Percentiles rank a stretch among this genome's conserved stretches.
Evolutionary conservation across 441 rosid species (phyloP).

Genomic region (Aleurites moluccanus): DNA sequence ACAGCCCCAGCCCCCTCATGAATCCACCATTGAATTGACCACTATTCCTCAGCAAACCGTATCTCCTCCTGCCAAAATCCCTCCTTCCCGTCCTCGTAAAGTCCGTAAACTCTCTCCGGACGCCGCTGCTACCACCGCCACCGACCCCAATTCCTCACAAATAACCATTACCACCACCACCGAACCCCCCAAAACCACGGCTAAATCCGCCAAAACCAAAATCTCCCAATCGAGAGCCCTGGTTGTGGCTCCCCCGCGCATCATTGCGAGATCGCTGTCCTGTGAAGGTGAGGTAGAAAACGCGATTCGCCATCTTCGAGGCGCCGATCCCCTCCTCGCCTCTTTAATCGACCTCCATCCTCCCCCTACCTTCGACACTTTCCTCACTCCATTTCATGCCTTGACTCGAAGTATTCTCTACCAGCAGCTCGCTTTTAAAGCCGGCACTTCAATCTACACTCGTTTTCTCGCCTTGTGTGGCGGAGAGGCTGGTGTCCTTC

Average conservation of each 20-base stretch:
- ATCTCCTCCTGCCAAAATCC: constrained; percentile 76
- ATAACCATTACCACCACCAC: background rate
- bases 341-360: constrained; percentile 65
- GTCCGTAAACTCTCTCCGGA: constrained; percentile 72
- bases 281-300: constrained; percentile 77
- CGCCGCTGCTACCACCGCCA: constrained; percentile 27
- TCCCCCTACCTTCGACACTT: constrained; percentile 74
- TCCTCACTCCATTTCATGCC: constrained; percentile 79
- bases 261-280: constrained; percentile 67
- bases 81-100: constrained; percentile 90
- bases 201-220: constrained; percentile 33
- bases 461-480: constrained; percentile 81
- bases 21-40: constrained; percentile 35
- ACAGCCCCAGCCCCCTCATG: background rate
- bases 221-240: constrained; percentile 40
- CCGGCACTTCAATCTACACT: constrained; percentile 86
- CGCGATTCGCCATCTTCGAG: constrained; percentile 74
- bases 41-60: constrained; percentile 32
- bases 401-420: constrained; percentile 83
- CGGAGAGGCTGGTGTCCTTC: constrained; percentile 68
- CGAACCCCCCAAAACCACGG: constrained; percentile 27
- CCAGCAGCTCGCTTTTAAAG: constrained; percentile 88
- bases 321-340: constrained; percentile 63
- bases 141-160: constrained; percentile 23
- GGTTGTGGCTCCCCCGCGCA: constrained; percentile 35